Evolutionary conservation across 2,329 filamentous ascomycete species (phyloP).

Genomic region (Canariomyces notabilis): DNA sequence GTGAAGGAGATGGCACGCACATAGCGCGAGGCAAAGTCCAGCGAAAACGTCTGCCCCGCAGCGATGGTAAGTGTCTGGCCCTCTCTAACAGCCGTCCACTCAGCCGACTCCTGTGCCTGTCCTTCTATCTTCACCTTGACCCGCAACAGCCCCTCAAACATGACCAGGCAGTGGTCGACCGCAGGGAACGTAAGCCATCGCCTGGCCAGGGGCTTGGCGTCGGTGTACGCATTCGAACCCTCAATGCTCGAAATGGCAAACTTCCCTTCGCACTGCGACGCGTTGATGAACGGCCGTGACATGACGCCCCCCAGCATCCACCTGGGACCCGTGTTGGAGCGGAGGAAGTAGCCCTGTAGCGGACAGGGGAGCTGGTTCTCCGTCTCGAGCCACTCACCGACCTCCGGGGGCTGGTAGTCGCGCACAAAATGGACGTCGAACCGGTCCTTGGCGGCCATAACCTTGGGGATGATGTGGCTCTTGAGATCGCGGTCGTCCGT

Average conservation of each 20-base stretch:
- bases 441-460: conserved; percentile 48
- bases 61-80: conserved; percentile 47
- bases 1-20: conserved; percentile 45
- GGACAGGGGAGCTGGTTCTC: conserved; percentile 38
- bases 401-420: conserved; percentile 34
- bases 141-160: conserved; percentile 42
- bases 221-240: conserved; percentile 35
- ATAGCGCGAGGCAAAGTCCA: conserved; percentile 42
- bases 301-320: conserved; percentile 43
- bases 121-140: conserved; percentile 36
- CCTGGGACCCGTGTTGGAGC: conserved; percentile 44
- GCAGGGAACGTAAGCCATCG: conserved; percentile 37
- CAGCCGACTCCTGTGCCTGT: no score
- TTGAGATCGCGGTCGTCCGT: conserved; percentile 47
- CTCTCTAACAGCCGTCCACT: conserved; percentile 35
- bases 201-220: conserved; percentile 31
- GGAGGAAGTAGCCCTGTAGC: conserved; percentile 45
- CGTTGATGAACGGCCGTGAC: conserved; percentile 44
- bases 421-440: conserved; percentile 51
- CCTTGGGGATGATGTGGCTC: conserved; percentile 46
- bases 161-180: conserved; percentile 49
- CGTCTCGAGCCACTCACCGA: conserved; percentile 36
- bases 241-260: conserved; percentile 53
- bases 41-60: conserved; percentile 40
- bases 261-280: conserved; percentile 41